Conservation (phyloP, 345 rosid species). For the Eucalyptus melliodora region DNA sequence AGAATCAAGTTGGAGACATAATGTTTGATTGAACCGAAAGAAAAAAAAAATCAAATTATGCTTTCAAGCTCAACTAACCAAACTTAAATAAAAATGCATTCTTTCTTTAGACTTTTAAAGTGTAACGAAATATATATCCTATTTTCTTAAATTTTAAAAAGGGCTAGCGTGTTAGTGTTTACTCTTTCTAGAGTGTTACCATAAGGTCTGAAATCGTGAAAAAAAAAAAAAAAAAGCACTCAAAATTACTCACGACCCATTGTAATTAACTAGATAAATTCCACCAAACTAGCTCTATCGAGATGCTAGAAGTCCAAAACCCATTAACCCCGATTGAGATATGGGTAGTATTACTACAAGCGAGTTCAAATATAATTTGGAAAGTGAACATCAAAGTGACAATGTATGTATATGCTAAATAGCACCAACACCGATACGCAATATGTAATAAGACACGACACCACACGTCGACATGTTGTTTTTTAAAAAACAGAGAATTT, state of each 20-base stretch:
- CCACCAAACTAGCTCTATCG: not conserved
- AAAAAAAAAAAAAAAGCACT: not conserved
- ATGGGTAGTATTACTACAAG: rapidly evolving
- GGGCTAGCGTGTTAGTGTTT: not conserved
- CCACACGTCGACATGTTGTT: no score
- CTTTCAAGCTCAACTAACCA: not conserved
- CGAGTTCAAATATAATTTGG: not conserved
- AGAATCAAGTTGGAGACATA: not conserved
- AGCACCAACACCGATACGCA: no score
- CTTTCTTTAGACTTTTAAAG: not conserved
- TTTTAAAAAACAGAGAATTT: no score
- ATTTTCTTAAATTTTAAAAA: not conserved
- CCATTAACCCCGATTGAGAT: not conserved
- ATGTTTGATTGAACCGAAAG: not conserved
- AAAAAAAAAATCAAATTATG: not conserved
- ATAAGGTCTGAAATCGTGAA: not conserved
- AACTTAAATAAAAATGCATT: not conserved
- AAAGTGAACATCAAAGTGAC: not conserved
- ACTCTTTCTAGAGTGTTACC: not conserved
- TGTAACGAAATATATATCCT: not conserved
- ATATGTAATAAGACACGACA: no score
- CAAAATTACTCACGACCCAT: not conserved
- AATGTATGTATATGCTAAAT: no score
- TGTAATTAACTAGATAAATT: not conserved
- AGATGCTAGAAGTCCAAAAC: not conserved